Conservation (phyloP, 495 filamentous ascomycete genomes). For the Lophiotrema nucula region DNA sequence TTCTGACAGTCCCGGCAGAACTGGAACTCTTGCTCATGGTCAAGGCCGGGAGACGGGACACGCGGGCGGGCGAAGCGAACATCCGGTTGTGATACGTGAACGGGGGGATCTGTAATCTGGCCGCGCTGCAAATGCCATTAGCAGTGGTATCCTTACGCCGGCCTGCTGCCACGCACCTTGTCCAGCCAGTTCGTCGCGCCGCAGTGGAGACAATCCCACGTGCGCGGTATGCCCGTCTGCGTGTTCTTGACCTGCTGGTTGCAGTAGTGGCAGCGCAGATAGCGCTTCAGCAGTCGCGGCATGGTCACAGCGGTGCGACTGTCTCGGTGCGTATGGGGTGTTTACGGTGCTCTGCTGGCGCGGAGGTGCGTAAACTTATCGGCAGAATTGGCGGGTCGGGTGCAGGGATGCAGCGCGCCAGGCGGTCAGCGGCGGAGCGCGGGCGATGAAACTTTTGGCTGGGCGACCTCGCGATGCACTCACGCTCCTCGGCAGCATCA, state of each 20-base stretch:
- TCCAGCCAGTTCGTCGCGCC: constrained; percentile 71
- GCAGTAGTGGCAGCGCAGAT: constrained; percentile 24
- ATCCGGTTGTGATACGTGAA: too few species aligned
- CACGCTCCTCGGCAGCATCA: not conserved
- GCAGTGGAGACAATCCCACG: constrained; percentile 39
- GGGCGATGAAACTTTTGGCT: not conserved
- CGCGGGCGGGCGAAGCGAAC: constrained; percentile 29
- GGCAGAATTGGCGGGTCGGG: too few species aligned
- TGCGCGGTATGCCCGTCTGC: constrained; percentile 21
- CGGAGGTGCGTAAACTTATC: not conserved
- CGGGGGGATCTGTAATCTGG: constrained; percentile 79
- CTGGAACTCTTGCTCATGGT: constrained; percentile 47
- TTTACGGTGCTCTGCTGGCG: not conserved
- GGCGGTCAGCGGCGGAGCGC: not conserved
- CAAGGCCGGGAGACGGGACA: constrained; percentile 35
- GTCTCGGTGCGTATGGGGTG: not conserved
- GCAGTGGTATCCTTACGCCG: constrained; percentile 2
- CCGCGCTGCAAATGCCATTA: constrained; percentile 58
- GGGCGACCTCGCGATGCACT: not conserved
- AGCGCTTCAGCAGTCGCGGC: constrained; percentile 14
- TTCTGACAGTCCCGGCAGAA: constrained; percentile 79
- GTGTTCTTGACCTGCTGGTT: constrained; percentile 7
- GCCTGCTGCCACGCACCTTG: constrained; percentile 45
- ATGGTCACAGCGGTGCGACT: not conserved
- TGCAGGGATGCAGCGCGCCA: too few species aligned